Base-by-base conservation (phyloP, 345 rosid species). In the Hibiscus tridactylites region DNA sequence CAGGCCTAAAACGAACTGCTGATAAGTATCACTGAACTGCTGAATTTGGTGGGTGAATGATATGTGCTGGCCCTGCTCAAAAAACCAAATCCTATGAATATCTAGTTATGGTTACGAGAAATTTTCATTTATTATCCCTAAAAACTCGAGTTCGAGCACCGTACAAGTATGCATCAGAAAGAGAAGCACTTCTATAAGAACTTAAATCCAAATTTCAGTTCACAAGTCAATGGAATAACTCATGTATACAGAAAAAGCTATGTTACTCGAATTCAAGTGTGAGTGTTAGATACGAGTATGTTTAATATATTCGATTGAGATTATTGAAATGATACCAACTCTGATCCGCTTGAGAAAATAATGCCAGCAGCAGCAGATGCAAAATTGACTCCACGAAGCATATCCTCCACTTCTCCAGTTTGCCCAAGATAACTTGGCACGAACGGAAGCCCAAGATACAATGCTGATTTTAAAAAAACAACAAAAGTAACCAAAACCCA, bases 341-440 rank as follows among this genome's bases (percentile, higher is more conserved):
- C 94, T 7, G 97, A 91, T 46, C 98, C 96, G 52, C 93, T 93
- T 6, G 90, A 81, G 79, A 87, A 90, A 71, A 93, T 91, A 72
- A 93, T 84, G 61, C 96, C 97, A 47, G 97, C 96, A 50, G 85
- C 94, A 16, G 98, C 96, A 50, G 94, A 91, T 52, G 98, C 97
- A 65, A 85, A 91, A 73, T 91, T 93, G 39, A 91, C 91, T 59
- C 97, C 98, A 53, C 78, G 90, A 76, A 86, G 81, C 94, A 91
- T 87, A 49, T 79, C 85, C 60, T 83, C 35, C 9, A 65, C 10
- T 29, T 39, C 68, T 39, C 93, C 96, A 44, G n/a, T 69, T 65
- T 87, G 95, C 29, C 96, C 91, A 53, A 93, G 96, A 82, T 93
- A 93, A 80, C 89, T 90, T 16, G 97, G 82, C 50, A 88, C 89